A percentile compares a stretch with the other conserved stretches of the same genome.
Evolutionary conservation across 179 eudicot genomes (phyloP).

Genomic region (Gypsophila paniculata): DNA sequence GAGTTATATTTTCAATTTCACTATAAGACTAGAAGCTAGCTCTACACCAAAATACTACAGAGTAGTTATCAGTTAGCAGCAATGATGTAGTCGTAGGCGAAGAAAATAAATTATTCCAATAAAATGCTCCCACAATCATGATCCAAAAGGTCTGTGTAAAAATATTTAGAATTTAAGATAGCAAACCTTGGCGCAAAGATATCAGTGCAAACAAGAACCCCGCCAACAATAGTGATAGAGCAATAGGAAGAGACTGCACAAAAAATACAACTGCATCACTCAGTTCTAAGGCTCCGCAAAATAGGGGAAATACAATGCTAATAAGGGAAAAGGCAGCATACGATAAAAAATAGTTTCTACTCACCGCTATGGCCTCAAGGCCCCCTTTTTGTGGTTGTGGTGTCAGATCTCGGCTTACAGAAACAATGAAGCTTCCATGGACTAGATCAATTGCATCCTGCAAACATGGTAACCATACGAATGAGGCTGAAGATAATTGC

Average conservation of each 20-base stretch:
- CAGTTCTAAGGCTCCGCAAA: neutral
- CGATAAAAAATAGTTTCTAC: conserved; percentile 24
- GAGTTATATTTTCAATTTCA: neutral
- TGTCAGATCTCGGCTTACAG: conserved; percentile 63
- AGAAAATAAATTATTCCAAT: neutral
- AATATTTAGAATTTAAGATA: neutral
- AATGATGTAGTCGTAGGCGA: too few relatives aligned
- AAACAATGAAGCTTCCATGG: conserved; percentile 81
- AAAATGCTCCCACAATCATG: neutral
- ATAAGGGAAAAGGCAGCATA: conserved; percentile 2
- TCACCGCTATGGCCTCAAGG: conserved; percentile 77
- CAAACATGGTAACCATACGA: conserved; percentile 15
- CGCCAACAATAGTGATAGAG: conserved; percentile 43
- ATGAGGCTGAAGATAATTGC: neutral
- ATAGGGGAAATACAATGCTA: neutral
- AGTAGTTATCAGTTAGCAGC: neutral
- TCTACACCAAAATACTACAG: neutral
- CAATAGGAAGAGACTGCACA: conserved; percentile 79
- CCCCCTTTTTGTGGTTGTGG: conserved; percentile 59
- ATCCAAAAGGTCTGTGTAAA: neutral
- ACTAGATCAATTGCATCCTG: conserved; percentile 93
- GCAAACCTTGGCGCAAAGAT: conserved; percentile 73
- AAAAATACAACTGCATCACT: neutral
- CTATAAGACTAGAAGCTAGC: neutral
- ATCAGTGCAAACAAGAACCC: conserved; percentile 57